Base-by-base conservation (phyloP, 768 basidiomycete species). In the Neoboletus subvelutipes region DNA sequence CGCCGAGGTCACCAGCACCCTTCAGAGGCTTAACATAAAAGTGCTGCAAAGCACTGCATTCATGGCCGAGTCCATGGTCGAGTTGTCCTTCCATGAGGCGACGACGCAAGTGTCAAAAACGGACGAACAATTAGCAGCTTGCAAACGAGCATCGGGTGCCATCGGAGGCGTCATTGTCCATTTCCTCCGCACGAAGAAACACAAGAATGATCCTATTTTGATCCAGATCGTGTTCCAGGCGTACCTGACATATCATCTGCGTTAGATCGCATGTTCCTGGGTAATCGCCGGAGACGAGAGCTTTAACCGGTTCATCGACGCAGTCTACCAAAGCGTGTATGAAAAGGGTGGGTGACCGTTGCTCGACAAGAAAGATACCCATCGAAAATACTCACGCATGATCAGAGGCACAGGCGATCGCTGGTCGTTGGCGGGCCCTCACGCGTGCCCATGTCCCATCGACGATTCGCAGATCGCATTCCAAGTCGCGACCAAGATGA, bases 11-110 rank as follows among this genome's bases (percentile, higher is more conserved):
- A 69, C 76, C 29, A 64, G 57, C 3, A 74, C 78, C 60, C 67
- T 84, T 15, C 73, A 77, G 46, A 69, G 70, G 17, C 65, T 84
- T n/a, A 80, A 83, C 49, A 66, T 77, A 8, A 76, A 77, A 56
- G 78, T 82, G 31, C 74, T 75, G 33, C 80, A 83, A 61, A 75
- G 75, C 18, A 78, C 81, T 2, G 77, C 78, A 0, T 73, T 71
- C 54, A 74, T 83, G 54, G 76, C 81, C 1, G 81, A 82, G 54
- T 63, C 75, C 34, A 73, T 83, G 54, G 74, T 79, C 2, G 80
- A 81, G 47, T 49, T 73, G 1, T 77, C 77, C 66, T 68, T 64
- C 10, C 67, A 70, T 15, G 69, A 64, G 37, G 28, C 34, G 13
- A 36, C 39, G 31, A 39, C 26, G 2, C 59, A 42, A 49, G 59